phyloP scores from a whole-genome alignment of 2,329 filamentous ascomycete genomes.

The Aureobasidium musti region DNA sequence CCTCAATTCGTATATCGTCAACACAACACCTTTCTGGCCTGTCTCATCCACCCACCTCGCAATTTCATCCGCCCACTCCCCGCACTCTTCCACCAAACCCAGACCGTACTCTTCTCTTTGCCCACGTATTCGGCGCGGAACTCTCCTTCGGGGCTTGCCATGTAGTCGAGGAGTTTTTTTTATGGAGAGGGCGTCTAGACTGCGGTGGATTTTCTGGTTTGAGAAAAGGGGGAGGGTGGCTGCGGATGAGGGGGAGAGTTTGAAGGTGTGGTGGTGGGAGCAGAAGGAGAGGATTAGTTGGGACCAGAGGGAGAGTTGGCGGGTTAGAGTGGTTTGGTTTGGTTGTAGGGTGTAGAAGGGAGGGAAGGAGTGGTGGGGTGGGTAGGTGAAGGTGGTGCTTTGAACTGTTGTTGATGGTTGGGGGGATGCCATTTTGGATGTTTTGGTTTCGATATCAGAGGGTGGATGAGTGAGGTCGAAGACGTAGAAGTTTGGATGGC shows the following conservation, averaged over 20 bases:
- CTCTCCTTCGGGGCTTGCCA: conserved; percentile 56
- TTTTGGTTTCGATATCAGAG: neutral
- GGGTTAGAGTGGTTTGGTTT: conserved; percentile 70
- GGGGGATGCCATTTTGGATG: neutral
- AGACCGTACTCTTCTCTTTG: conserved; percentile 60
- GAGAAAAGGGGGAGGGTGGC: conserved; percentile 61
- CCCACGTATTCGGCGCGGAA: conserved; percentile 66
- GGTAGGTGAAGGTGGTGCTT: conserved; percentile 44
- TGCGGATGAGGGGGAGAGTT: conserved; percentile 66
- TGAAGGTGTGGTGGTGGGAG: conserved; percentile 73
- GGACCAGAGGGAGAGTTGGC: conserved; percentile 85
- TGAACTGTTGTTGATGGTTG: neutral
- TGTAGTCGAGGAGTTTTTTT: conserved; percentile 57
- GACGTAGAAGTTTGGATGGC: neutral
- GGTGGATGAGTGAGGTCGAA: neutral
- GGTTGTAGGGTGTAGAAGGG: conserved; percentile 84
- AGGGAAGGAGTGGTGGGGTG: conserved; percentile 68
- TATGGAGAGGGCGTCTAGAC: conserved; percentile 49
- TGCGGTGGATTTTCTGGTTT: conserved; percentile 47
- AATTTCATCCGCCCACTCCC: conserved; percentile 87
- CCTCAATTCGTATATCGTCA: conserved; percentile 89
- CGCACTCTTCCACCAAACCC: conserved; percentile 81
- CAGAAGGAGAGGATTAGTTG: conserved; percentile 81
- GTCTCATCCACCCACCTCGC: conserved; percentile 82
- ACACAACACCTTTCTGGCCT: conserved; percentile 81